Base-by-base conservation (phyloP, 805 yeast species). In the Candida khao-thaluensis region DNA sequence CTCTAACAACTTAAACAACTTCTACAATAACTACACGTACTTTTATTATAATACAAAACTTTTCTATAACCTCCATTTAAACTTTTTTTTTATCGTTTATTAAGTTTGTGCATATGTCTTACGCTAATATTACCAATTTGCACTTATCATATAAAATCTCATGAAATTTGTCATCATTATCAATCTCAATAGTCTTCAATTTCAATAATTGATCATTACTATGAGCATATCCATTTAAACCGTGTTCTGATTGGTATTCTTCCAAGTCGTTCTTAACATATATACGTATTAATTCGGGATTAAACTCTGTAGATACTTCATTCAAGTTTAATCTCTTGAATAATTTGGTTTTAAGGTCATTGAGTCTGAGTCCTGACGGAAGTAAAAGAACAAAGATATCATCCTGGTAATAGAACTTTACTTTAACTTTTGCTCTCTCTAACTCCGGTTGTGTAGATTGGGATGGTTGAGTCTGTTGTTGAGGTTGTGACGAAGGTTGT, bases 391-490 rank as follows among this genome's bases (percentile, higher is more conserved):
- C 93, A 66, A 85, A 85, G 11, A 85, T 85, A 54, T 85, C 95
- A 52, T 84, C 93, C 42, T 80, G 81, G 53, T 78, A 84, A 56
- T 81, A 85, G 52, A 85, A 83, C 57, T 85, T 85, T 37, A 85
- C 76, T 57, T 85, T 85, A 14, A 69, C 63, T 50, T 77, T 77
- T 25, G 52, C 17, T 16, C 35, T 31, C 2, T 33, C 38, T 11
- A 24, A 10, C 2, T 17, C 14, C 17, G 24, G 38, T 18, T 25
- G 57, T 10, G 24, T 22, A 8, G 24, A 8, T 7, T 7, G 7
- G 7, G 7, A 10, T 22, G 24, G 7, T 22, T 7, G 24, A 7
- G 9, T 10, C 24, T 3, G 22, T 29, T 4, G 14, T 31, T 20
- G 26, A 10, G 35, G 17, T 12, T 21, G 26, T 4, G 28, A 7